Evolutionary conservation across 2,329 filamentous ascomycete species (phyloP), one percentile per base, ranked within the genome.

Genomic region (Davidsoniella australis): DNA sequence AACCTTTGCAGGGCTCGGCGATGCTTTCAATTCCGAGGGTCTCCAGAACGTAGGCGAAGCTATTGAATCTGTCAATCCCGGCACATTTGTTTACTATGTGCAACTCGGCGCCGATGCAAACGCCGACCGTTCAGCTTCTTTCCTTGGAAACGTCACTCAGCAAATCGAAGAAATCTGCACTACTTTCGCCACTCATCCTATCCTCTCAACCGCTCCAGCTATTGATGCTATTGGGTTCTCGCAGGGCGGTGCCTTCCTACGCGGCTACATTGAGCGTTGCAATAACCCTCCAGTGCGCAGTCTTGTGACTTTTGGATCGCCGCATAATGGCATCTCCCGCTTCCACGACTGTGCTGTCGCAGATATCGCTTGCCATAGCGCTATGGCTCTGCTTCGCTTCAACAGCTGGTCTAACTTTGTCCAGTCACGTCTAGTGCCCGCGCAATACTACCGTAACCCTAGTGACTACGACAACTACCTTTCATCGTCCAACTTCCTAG

Each of bases 171-270:
- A 72, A 54, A 85, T 94, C 46, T 96, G 91, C 73, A 69, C 67
- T n/a, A 78, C 81, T 57, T 74, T 96, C 40, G 73, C 82, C 52
- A 61, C 72, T 0, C 76, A 95, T 61, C 81, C 82, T 1, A 84
- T 94, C 62, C 75, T 95, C 14, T 81, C 81, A 50, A 84, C 81
- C 5, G 84, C 85, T 0, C 83, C 84, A 0, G 85, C 82, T 55
- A 72, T 95, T 60, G 91, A 96, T 64, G 89, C 88, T 33, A 68
- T 98, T 36, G 91, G 91, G 24, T 95, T 98, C 69, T 91, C 84
- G 12, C 91, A 98, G 64, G 91, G 91, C 55, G 91, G 91, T 1
- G 85, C 94, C 63, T 95, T 98, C 68, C 74, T 98, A n/a, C 80
- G 91, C 52, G 91, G 75, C 20, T 88, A 94, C 62, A 70, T 94